phyloP scores from a whole-genome alignment of 2,329 filamentous ascomycete species.

The Anthostomella pinea region DNA sequence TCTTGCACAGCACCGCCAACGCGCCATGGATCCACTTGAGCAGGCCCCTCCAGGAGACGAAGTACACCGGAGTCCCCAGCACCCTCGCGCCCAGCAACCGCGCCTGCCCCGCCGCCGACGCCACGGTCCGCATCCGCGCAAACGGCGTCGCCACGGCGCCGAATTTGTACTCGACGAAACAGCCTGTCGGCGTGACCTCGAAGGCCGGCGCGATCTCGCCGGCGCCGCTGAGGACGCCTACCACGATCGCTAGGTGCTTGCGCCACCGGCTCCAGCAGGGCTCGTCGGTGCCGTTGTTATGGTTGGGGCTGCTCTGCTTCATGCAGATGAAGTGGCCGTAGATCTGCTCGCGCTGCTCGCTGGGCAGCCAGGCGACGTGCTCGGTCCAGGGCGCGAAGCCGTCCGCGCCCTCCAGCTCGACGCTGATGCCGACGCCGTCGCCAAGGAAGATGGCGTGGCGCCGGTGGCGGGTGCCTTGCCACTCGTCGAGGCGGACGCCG shows the following conservation, averaged over 20 bases:
- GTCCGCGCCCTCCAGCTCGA: not conserved
- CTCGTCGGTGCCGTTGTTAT: not conserved
- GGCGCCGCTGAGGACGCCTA: not conserved
- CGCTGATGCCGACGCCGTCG: constrained; percentile 2
- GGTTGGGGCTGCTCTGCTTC: not conserved
- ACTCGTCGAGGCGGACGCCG: constrained; percentile 2
- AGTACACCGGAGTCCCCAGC: constrained; percentile 1
- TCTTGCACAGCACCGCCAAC: not conserved
- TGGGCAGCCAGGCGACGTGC: not conserved
- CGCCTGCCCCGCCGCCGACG: constrained; percentile 1
- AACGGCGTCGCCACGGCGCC: not conserved
- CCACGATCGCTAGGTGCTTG: constrained; percentile 4
- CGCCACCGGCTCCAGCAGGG: not conserved
- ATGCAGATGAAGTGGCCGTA: constrained; percentile 7
- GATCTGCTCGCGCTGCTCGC: constrained; percentile 1
- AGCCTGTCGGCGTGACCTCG: constrained; percentile 1
- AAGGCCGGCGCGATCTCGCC: not conserved
- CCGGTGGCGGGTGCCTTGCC: constrained; percentile 1
- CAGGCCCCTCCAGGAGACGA: constrained; percentile 3
- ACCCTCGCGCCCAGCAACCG: constrained; percentile 1
- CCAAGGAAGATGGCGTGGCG: constrained; percentile 1
- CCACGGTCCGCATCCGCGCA: not conserved
- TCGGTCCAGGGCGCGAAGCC: constrained; percentile 1
- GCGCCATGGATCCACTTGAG: constrained; percentile 1
- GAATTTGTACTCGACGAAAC: constrained; percentile 3